Evolutionary conservation across 176 grass and related monocot species (phyloP).

Genomic region (Bothriochloa decipiens): DNA sequence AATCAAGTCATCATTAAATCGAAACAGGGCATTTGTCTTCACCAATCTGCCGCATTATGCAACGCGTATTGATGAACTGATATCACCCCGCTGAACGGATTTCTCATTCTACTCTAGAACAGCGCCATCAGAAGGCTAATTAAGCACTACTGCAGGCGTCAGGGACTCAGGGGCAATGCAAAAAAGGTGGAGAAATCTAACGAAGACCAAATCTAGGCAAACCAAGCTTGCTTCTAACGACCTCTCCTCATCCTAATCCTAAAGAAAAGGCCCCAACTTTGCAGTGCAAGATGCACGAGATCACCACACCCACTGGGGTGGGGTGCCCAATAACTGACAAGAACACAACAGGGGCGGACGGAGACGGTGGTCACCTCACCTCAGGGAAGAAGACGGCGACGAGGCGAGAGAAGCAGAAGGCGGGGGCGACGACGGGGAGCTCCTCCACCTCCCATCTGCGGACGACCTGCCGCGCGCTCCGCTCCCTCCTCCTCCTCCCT

Average conservation of each 20-base stretch:
- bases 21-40: too few relatives aligned
- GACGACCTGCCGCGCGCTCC: slow-evolving; percentile 20
- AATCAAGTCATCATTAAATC: background rate
- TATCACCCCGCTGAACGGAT: too few relatives aligned
- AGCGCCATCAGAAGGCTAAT: background rate
- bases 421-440: background rate
- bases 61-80: too few relatives aligned
- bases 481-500: background rate
- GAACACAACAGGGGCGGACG: background rate
- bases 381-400: slow-evolving; percentile 18
- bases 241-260: background rate
- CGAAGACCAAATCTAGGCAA: background rate
- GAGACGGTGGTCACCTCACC: background rate
- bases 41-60: background rate
- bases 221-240: background rate
- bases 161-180: background rate
- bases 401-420: background rate
- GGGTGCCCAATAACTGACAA: background rate
- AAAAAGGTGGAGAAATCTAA: background rate
- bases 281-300: background rate
- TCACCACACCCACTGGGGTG: background rate
- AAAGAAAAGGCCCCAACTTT: slow-evolving; percentile 17
- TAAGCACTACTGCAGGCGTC: background rate
- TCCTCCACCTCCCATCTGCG: background rate
- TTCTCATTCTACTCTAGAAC: background rate